Conservation (phyloP, 768 basidiomycete genomes). For the Suillus luteus region DNA sequence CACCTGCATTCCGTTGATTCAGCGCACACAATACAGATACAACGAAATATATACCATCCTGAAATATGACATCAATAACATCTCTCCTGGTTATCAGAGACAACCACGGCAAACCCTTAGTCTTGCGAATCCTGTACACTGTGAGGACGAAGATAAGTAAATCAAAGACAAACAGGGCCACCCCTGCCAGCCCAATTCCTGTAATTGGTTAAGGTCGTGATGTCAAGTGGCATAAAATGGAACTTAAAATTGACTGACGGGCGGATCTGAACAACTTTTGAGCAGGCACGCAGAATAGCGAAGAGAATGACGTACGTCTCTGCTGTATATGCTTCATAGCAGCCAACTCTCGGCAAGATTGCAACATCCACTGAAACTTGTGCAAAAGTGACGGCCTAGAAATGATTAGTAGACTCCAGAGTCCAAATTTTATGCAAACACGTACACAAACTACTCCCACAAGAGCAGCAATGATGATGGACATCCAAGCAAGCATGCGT, state of each 20-base stretch:
- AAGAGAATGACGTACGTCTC: constrained; percentile 27
- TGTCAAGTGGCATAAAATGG: background rate
- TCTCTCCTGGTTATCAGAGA: background rate
- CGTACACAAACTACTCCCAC: constrained; percentile 39
- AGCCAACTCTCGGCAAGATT: constrained; percentile 33
- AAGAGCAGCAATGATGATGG: constrained; percentile 36
- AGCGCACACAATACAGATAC: background rate
- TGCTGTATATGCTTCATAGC: constrained; percentile 16
- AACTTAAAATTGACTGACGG: background rate
- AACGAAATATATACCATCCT: background rate
- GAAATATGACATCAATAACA: background rate
- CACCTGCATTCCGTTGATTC: background rate
- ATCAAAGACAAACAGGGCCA: background rate
- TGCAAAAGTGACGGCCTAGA: constrained; percentile 37
- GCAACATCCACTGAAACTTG: constrained; percentile 42
- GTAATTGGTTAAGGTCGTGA: background rate
- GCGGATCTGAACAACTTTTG: background rate
- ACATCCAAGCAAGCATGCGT: constrained; percentile 39
- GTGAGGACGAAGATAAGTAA: background rate
- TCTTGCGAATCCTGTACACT: background rate
- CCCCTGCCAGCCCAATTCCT: constrained; percentile 1
- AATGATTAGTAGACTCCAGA: background rate
- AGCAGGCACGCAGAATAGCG: constrained; percentile 37
- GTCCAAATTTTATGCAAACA: constrained; percentile 12
- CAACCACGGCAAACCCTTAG: background rate